Base-by-base conservation (phyloP, 208 protist species). In the Trypanosoma theileri region DNA sequence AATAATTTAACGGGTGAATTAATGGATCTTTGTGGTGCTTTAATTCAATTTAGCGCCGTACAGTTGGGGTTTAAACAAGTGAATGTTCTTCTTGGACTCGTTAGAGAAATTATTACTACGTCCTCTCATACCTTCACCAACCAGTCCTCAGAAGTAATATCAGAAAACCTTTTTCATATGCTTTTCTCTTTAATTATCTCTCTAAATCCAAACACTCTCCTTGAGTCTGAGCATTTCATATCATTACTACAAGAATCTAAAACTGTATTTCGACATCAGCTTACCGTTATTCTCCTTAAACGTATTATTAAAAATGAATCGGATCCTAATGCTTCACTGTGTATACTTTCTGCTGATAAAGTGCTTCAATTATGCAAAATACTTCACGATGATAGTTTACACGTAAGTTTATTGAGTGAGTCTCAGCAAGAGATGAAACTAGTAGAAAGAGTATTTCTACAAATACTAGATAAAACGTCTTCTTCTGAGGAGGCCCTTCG, bases 31-130 rank as follows among this genome's bases (percentile, higher is more conserved):
- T 66, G 61, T 53, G 26, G 61, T 13, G 61, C 61, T 11, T 14
- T 66, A 3, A 21, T 66, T 3, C 61, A 51, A 16, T 66, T 61
- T 42, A 58, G 61, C n/a, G 61, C 61, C 9, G 3, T 66, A 11
- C 61, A 66, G 4, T 19, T 66, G 11, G 28, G 40, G 1, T 42
- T 53, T 42, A 66, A 44, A 53, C 61, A 66, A 12, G 40, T 66
- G 11, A 66, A 61, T 45, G 61, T 66, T 31, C 19, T 66, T 19
- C 61, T 66, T 19, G 31, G 26, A 17, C 28, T 51, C 21, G 61
- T 66, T 21, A 3, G 61, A 16, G 44, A 62, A 11, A 52, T 62
- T 62, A 62, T 24, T 28, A 53, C 8, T 66, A 10, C 2, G 1
- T 12, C 19, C 14, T 11, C 10, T 51, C 3, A 19, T 35, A 16